phyloP scores from a whole-genome alignment of 2,329 filamentous ascomycete genomes.

The Botrytis porri region DNA sequence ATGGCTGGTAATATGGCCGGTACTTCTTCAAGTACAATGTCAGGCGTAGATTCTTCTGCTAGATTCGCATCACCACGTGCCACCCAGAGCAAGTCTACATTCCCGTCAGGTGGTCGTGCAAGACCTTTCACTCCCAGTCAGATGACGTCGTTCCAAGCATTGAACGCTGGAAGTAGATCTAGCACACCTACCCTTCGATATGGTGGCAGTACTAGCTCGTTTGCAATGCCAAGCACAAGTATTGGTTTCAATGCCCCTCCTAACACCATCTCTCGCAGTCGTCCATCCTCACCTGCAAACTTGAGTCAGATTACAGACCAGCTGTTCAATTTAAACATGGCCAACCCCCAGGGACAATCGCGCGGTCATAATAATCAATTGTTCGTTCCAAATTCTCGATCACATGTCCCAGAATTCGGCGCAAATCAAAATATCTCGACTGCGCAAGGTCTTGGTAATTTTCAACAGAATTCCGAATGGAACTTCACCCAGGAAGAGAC shows the following conservation, averaged over 20 bases:
- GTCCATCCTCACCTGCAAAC: conserved; percentile 15
- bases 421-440: not conserved
- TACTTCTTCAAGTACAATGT: not conserved
- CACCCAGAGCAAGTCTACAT: conserved; percentile 12
- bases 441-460: not conserved
- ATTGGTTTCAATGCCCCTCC: conserved; percentile 6
- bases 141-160: conserved; percentile 8
- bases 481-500: not conserved
- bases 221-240: conserved; percentile 3
- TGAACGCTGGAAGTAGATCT: conserved; percentile 12
- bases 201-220: not conserved
- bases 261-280: conserved; percentile 15
- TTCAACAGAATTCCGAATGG: not conserved
- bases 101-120: conserved; percentile 5
- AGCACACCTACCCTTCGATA: conserved; percentile 13
- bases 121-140: conserved; percentile 16
- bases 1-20: not conserved
- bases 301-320: conserved; percentile 6
- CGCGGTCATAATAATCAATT: conserved; percentile 13
- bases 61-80: conserved; percentile 9
- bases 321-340: not conserved
- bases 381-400: not conserved
- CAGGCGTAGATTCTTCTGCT: not conserved
- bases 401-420: not conserved
- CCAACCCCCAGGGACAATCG: not conserved